phyloP scores from a whole-genome alignment of 2,329 filamentous ascomycete species.

The Phialophora tarda region DNA sequence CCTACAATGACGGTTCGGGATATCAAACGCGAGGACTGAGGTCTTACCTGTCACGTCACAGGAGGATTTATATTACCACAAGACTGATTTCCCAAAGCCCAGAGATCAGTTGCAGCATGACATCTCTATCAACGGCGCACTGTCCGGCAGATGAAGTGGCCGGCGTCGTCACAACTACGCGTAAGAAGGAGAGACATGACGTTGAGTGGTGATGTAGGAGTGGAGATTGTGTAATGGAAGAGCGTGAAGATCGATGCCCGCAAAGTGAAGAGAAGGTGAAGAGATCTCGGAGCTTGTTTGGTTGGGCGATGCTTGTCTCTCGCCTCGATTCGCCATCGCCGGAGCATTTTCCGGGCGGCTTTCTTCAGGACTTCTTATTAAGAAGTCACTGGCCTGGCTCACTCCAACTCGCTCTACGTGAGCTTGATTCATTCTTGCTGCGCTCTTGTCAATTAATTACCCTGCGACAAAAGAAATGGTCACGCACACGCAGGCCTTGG shows the following conservation, averaged over 20 bases:
- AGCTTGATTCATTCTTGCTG: too few relatives aligned
- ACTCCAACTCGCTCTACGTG: too few relatives aligned
- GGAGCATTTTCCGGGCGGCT: not conserved
- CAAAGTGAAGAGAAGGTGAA: not conserved
- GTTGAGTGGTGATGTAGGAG: slow-evolving; percentile 6
- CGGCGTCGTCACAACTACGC: not conserved
- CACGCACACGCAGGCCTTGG: too few relatives aligned
- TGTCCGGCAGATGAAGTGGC: slow-evolving; percentile 3
- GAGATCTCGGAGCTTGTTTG: not conserved
- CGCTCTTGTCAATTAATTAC: too few relatives aligned
- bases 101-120: not conserved
- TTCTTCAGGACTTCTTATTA: too few relatives aligned
- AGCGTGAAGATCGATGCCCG: not conserved
- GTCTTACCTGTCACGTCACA: not conserved
- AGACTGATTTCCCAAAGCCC: not conserved
- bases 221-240: not conserved
- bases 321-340: not conserved
- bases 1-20: not conserved
- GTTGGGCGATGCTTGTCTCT: not conserved
- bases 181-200: not conserved
- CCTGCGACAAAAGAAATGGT: too few relatives aligned
- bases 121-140: slow-evolving; percentile 1
- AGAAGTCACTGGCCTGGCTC: too few relatives aligned
- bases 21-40: not conserved
- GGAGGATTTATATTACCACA: not conserved